Conservation (phyloP, 352 stramenopile genomes). For the Phytophthora meadii region DNA sequence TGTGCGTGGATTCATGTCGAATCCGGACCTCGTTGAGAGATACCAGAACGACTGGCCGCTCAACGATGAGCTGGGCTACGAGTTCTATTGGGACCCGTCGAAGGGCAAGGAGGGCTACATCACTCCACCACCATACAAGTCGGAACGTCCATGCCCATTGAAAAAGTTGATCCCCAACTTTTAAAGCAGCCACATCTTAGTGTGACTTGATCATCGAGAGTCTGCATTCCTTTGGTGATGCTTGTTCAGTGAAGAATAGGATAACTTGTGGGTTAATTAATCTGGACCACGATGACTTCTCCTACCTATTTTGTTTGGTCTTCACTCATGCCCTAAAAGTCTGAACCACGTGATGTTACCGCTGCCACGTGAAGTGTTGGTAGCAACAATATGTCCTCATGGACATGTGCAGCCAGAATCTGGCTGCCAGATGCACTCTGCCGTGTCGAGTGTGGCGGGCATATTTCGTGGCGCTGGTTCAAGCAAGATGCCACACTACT, state of each 20-base stretch:
- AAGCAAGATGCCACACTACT: neutral
- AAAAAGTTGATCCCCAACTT: slow-evolving; percentile 16
- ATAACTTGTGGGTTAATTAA: neutral
- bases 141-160: slow-evolving; percentile 6
- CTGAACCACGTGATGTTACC: neutral
- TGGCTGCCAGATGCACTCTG: neutral
- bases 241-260: neutral
- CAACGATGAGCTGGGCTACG: slow-evolving; percentile 29
- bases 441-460: neutral
- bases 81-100: slow-evolving; percentile 35
- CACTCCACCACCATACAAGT: slow-evolving; percentile 22
- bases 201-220: no score
- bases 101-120: slow-evolving; percentile 36
- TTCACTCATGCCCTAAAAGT: neutral
- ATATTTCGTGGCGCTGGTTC: neutral
- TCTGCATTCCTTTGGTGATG: no score
- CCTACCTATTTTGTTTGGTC: neutral
- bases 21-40: slow-evolving; percentile 33
- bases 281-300: neutral
- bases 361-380: neutral
- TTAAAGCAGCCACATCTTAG: neutral
- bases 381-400: neutral
- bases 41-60: slow-evolving; percentile 27
- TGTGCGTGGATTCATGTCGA: slow-evolving; percentile 31
- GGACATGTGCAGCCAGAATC: neutral